A percentile compares a stretch with the other conserved stretches of the same genome.
Evolutionary conservation across 805 yeast species (phyloP).

Genomic region (Grigorovia yakushimaensis): DNA sequence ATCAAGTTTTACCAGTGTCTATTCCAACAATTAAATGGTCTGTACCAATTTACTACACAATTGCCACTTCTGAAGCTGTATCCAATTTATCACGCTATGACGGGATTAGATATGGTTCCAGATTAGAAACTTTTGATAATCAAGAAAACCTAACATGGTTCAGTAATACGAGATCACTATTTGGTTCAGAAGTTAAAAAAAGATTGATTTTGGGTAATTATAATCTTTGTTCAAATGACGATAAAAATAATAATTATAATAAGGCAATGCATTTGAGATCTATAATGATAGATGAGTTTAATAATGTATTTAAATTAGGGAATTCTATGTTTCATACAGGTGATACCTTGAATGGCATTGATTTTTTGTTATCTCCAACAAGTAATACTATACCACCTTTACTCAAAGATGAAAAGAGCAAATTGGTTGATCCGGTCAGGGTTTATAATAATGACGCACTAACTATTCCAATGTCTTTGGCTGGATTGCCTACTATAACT

Average conservation of each 20-base stretch:
- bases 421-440: conserved; percentile 40
- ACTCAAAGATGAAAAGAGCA: conserved; percentile 23
- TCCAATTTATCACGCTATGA: conserved; percentile 86
- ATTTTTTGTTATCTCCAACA: conserved; percentile 68
- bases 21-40: conserved; percentile 59
- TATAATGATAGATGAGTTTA: conserved; percentile 53
- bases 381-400: conserved; percentile 48
- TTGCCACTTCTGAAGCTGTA: conserved; percentile 90
- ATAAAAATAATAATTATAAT: conserved; percentile 60
- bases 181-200: conserved; percentile 77
- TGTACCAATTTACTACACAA: conserved; percentile 73
- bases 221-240: conserved; percentile 57
- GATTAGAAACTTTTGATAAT: conserved; percentile 25
- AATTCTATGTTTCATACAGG: conserved; percentile 33
- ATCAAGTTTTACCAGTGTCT: conserved; percentile 50
- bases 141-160: conserved; percentile 27
- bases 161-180: conserved; percentile 54
- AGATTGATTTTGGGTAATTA: conserved; percentile 82
- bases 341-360: conserved; percentile 37
- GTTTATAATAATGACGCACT: conserved; percentile 73
- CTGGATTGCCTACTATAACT: conserved; percentile 80
- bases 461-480: conserved; percentile 84
- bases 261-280: conserved; percentile 65
- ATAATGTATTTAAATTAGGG: conserved; percentile 42
- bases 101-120: conserved; percentile 75